Evolutionary conservation across 768 basidiomycete species (phyloP), one percentile per base, ranked within the genome.

Genomic region (Paxillus rubicundulus): DNA sequence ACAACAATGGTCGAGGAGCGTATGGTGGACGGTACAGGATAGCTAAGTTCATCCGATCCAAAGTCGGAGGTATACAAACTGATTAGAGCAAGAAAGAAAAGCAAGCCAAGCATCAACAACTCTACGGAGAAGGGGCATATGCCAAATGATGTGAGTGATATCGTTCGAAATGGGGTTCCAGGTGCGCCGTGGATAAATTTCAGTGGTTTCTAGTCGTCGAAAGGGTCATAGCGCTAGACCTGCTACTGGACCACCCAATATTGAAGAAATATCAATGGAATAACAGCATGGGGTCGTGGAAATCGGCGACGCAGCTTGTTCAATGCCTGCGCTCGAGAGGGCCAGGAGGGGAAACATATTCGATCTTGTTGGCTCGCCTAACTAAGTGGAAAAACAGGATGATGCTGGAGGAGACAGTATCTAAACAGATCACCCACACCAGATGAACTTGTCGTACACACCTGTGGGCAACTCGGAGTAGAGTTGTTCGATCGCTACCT

Each of bases 401-500:
- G 47, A 52, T 32, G 34, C 57, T 59, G 33, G 9, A 47, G 16
- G 9, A 24, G 39, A 33, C 45, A 12, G 18, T 44, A 18, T 45
- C 34, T 47, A 18, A 47, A 63, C 27, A 58, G 55, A 59, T 43
- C 46, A 27, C 46, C 32, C 20, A 4, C 27, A 46, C 17, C 42
- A 37, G 30, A 12, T 27, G 32, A 30, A 12, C 14, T 37, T 40
- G 49, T 53, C 44, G 33, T 33, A 55, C 45, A 44, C 47, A 61
- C 68, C 54, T 57, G 43, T 34, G 42, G 50, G 14, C 33, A 51
- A 44, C 49, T 44, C 28, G 45, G 53, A 33, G 40, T 16, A 16
- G 27, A 53, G 14, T 47, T 42, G 33, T 21, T 34, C 44, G 21
- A 56, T 61, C 45, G 20, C 49, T 61, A 59, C 47, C 17, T 66